Base-by-base conservation (phyloP, 768 basidiomycete species). In the Mycena haematopus region DNA sequence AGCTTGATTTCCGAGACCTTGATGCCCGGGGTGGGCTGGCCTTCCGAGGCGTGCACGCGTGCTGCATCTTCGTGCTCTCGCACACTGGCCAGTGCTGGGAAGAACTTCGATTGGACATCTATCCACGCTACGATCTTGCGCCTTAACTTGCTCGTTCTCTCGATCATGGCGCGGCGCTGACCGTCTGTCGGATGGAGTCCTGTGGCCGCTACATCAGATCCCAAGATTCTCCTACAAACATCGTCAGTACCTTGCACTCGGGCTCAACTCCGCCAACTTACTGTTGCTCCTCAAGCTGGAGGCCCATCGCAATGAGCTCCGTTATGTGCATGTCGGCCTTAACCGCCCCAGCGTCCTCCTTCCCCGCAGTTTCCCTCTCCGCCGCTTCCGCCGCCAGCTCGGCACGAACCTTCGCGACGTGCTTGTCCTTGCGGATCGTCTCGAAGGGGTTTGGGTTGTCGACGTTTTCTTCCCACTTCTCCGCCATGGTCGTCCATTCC, bases 141-240 rank as follows among this genome's bases (percentile, higher is more conserved):
- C 10, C 53, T 52, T 7, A 70, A 58, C 22, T 31, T 35, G 40
- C 65, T 70, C 3, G 21, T 60, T 13, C 50, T 36, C 52, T 68
- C 57, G 42, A 65, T 66, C 14, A 71, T 17, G 44, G 66, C 69
- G 13, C 62, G 50, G 6, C 42, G 24, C 47, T 74, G 70, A n/a
- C 57, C 45, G 17, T 65, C 62, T 10, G 68, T 72, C 6, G 67
- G 61, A 46, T 70, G 66, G 13, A 54, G 27, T 21, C 58, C 52
- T 22, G 31, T 58, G 24, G 5, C 25, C 22, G 33, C 29, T 9
- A 31, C 44, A n/a, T 54, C 59, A 11, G 19, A 44, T 15, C 17
- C 40, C n/a, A 56, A 22, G 3, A 42, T 19, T 17, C 54, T 29
- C 45, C 54, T 65, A 17, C 13, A 11, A 14, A 6, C 5, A 11